Percentiles rank a stretch among this genome's conserved stretches.
These are phyloP conservation scores for Acanthamoeba royreba DNA, from an alignment of 208 protist species.

Conservation along the genomic window DNA sequence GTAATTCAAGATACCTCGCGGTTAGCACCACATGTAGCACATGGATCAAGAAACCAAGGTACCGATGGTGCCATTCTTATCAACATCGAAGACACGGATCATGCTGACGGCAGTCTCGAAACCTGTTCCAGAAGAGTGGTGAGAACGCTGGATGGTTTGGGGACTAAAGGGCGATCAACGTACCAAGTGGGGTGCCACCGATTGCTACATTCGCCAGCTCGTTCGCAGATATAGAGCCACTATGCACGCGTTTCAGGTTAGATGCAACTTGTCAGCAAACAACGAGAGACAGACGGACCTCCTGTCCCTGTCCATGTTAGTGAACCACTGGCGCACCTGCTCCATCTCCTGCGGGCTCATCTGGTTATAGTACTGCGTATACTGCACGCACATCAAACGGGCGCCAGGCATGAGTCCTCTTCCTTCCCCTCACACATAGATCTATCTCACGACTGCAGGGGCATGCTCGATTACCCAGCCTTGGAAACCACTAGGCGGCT, in stretches of 20 bases:
- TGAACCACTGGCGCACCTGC: not conserved
- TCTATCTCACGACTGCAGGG: not conserved
- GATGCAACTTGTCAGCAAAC: not conserved
- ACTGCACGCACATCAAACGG: not conserved
- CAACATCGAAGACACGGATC: constrained; percentile 11
- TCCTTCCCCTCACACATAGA: not conserved
- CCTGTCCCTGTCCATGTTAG: not conserved
- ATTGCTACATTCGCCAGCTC: constrained; percentile 25
- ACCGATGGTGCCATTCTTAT: constrained; percentile 36
- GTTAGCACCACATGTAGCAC: not conserved
- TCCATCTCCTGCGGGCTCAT: not conserved
- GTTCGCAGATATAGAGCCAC: not conserved
- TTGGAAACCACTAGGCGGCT: not conserved
- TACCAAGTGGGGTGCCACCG: not conserved
- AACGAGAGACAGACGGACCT: not conserved
- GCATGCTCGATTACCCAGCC: not conserved
- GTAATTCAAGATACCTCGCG: not conserved
- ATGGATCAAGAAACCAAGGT: not conserved
- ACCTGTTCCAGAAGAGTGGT: not conserved
- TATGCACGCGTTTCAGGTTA: not conserved
- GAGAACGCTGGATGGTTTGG: not conserved
- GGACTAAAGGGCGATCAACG: not conserved
- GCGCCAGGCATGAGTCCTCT: not conserved
- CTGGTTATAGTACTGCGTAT: not conserved
- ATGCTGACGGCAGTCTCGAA: not conserved